phyloP scores from a whole-genome alignment of 495 filamentous ascomycete species.

The Penicillium samsonianum region DNA sequence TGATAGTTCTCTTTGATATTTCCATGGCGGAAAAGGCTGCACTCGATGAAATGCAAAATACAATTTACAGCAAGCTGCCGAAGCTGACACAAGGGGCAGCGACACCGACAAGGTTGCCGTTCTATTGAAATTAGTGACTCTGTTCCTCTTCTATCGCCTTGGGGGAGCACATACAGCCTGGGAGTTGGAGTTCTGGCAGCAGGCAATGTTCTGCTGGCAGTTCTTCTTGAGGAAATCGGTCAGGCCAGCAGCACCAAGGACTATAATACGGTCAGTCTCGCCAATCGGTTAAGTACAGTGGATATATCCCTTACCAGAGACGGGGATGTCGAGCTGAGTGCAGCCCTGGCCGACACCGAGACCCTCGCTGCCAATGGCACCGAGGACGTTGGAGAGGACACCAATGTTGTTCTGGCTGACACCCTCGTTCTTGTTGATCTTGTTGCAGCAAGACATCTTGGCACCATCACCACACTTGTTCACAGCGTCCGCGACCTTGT shows the following conservation, averaged over 20 bases:
- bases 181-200: conserved; percentile 44
- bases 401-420: conserved; percentile 26
- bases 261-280: conserved; percentile 7
- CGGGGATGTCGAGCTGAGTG: conserved; percentile 20
- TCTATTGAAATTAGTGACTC: conserved; percentile 11
- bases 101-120: conserved; percentile 44
- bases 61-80: conserved; percentile 41
- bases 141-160: background rate
- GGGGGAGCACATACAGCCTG: conserved; percentile 27
- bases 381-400: conserved; percentile 27
- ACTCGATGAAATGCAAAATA: background rate
- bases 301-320: conserved; percentile 21
- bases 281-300: background rate
- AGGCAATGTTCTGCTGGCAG: conserved; percentile 52
- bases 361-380: conserved; percentile 26
- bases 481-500: conserved; percentile 24
- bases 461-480: conserved; percentile 43
- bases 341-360: conserved; percentile 35
- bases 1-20: conserved; percentile 2
- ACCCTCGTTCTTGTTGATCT: conserved; percentile 36
- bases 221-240: conserved; percentile 40
- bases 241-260: conserved; percentile 35
- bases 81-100: conserved; percentile 48
- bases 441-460: conserved; percentile 46
- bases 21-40: conserved; percentile 1